A percentile compares a stretch with the other conserved stretches of the same genome.
These are phyloP conservation scores for Dalbergia oliveri DNA, from an alignment of 306 rosid species.

Conservation along the genomic window DNA sequence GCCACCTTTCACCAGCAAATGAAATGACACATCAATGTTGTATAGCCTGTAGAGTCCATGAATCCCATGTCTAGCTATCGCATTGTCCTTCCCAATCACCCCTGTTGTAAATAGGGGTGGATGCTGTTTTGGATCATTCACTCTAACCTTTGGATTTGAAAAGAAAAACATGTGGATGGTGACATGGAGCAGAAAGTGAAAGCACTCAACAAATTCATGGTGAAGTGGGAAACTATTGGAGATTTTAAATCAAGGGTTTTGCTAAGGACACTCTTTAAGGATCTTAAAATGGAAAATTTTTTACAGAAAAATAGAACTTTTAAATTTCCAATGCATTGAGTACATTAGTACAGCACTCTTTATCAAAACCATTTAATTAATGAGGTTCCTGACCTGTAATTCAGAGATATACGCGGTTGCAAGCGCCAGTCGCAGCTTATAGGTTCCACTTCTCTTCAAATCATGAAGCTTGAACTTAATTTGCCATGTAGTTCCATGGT, in stretches of 20 bases:
- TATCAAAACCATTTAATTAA: background rate
- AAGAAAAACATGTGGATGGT: background rate
- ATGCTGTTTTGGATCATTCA: constrained; percentile 64
- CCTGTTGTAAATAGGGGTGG: constrained; percentile 77
- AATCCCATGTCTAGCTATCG: constrained; percentile 91
- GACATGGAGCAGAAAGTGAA: background rate
- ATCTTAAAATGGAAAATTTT: no score
- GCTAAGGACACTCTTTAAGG: no score
- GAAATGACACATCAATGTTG: constrained; percentile 57
- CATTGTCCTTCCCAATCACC: constrained; percentile 77
- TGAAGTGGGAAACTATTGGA: background rate
- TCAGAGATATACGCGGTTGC: constrained; percentile 77
- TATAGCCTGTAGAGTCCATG: constrained; percentile 90
- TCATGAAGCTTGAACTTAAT: constrained; percentile 68
- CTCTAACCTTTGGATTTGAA: constrained; percentile 61
- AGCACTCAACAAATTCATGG: constrained; percentile 12
- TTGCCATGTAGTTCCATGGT: constrained; percentile 93
- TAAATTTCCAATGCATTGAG: no score
- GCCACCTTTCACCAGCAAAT: constrained; percentile 56
- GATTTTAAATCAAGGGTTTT: no score
- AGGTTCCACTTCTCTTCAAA: constrained; percentile 51
- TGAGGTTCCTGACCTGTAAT: constrained; percentile 61
- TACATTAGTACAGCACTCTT: no score
- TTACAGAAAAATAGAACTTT: no score
- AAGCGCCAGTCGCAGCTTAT: constrained; percentile 72